Evolutionary conservation across 148 eudicot species (phyloP).

Genomic region (Heliosperma pusillum): DNA sequence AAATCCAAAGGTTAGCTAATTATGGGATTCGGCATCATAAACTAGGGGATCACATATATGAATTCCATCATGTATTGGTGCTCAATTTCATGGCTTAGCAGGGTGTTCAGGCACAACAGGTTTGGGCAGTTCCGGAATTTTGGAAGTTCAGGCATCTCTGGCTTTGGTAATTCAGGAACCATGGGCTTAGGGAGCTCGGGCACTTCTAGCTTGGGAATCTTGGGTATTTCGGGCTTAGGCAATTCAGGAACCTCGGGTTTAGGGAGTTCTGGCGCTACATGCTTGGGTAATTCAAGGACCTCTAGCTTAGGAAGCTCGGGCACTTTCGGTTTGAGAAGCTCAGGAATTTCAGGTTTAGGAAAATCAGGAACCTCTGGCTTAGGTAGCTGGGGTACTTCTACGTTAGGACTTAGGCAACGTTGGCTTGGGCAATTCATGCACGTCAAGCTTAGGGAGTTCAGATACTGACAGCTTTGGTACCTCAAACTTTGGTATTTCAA

Average conservation of each 20-base stretch:
- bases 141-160: no score
- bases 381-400: neutral
- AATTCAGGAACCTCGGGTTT: conserved; percentile 1
- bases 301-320: conserved; percentile 18
- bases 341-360: conserved; percentile 2
- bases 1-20: neutral
- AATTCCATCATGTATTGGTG: neutral
- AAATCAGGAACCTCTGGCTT: neutral
- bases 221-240: no score
- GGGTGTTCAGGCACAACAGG: conserved; percentile 14
- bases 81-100: conserved; percentile 11
- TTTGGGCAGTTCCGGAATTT: neutral
- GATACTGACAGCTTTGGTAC: neutral
- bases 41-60: neutral
- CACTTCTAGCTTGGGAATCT: neutral
- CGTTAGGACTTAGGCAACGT: neutral
- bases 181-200: conserved; percentile 11
- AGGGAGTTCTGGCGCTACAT: conserved; percentile 1
- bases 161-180: conserved; percentile 13
- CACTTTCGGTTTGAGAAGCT: neutral
- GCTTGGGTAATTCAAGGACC: conserved; percentile 13
- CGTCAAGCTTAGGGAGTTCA: conserved; percentile 12
- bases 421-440: conserved; percentile 2
- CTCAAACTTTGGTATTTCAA: conserved; percentile 12
- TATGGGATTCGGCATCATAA: neutral